Percentiles rank a stretch among this genome's conserved stretches.
Conservation (phyloP, 345 rosid genomes). For the Boechera retrofracta region DNA sequence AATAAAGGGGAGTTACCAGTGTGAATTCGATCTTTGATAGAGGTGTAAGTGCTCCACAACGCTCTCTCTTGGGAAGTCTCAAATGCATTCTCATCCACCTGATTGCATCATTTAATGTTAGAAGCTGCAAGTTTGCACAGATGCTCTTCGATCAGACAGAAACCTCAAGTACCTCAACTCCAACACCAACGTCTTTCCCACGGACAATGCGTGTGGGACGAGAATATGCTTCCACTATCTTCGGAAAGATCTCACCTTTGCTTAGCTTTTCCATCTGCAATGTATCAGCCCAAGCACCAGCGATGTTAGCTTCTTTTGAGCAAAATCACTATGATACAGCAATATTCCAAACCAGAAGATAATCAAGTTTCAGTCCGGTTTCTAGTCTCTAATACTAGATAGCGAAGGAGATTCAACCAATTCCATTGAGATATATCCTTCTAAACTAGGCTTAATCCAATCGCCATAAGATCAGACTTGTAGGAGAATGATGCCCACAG, state of each 20-base stretch:
- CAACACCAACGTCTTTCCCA: slow-evolving; percentile 74
- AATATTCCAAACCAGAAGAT: slow-evolving; percentile 7
- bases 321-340: not conserved
- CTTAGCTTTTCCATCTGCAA: slow-evolving; percentile 79
- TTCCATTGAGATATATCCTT: not conserved
- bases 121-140: slow-evolving; percentile 26
- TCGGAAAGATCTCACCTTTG: slow-evolving; percentile 65
- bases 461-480: slow-evolving; percentile 21
- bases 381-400: slow-evolving; percentile 20
- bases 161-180: slow-evolving; percentile 60
- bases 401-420: not conserved
- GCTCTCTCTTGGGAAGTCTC: slow-evolving; percentile 79
- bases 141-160: slow-evolving; percentile 14
- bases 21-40: slow-evolving; percentile 62
- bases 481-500: slow-evolving; percentile 16
- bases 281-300: slow-evolving; percentile 23
- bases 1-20: slow-evolving; percentile 54
- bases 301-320: not conserved
- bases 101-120: slow-evolving; percentile 33
- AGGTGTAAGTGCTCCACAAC: slow-evolving; percentile 65
- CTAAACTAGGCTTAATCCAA: slow-evolving; percentile 19
- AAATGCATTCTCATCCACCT: slow-evolving; percentile 87
- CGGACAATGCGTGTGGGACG: slow-evolving; percentile 94
- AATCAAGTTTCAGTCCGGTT: slow-evolving; percentile 5
- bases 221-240: slow-evolving; percentile 89